Evolutionary conservation across 2,329 filamentous ascomycete species (phyloP), one percentile per base, ranked within the genome.

Genomic region (Neofusicoccum kwambonambiense): DNA sequence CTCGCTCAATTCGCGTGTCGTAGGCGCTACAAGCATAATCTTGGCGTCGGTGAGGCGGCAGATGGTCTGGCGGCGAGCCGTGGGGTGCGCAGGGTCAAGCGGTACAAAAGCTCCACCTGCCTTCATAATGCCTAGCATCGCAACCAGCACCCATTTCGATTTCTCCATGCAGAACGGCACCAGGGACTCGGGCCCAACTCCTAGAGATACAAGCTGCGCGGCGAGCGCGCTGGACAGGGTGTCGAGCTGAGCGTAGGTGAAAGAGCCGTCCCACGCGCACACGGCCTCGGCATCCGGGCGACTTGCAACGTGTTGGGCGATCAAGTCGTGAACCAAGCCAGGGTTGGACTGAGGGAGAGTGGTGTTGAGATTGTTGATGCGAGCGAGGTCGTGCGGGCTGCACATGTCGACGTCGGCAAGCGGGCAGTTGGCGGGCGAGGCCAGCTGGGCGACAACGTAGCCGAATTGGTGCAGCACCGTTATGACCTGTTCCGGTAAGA

Each of bases 101-200:
- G 73, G 17, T 73, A 76, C 45, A 13, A 13, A 63, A 11, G 47
- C 60, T 15, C 44, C 58, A 13, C 58, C 77, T 15, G 76, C 75
- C 62, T 78, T 78, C 52, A 79, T 71, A 4, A 78, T 73, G 4
- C 73, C 74, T 7, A 78, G 70, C 70, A 77, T 75, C 1, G 76
- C 74, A 19, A 79, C 71, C 9, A 75, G 65, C 0, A 73, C 72
- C 64, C 73, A 78, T 34, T 44, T 42, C 35, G 60, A 39, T 34
- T 62, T 62, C 45, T 62, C 60, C 47, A 79, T 77, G 60, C 76
- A 76, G 2, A 76, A 72, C 3, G 76, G 74, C 0, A 79, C 74
- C 42, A 76, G 74, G 0, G 71, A 62, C 56, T 76, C 74, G 7
- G 72, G 73, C 1, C 69, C 69, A 41, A 76, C 69, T 5, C 74